phyloP scores from a whole-genome alignment of 1,139 yeast genomes.

The Suhomyces chickasaworum region DNA sequence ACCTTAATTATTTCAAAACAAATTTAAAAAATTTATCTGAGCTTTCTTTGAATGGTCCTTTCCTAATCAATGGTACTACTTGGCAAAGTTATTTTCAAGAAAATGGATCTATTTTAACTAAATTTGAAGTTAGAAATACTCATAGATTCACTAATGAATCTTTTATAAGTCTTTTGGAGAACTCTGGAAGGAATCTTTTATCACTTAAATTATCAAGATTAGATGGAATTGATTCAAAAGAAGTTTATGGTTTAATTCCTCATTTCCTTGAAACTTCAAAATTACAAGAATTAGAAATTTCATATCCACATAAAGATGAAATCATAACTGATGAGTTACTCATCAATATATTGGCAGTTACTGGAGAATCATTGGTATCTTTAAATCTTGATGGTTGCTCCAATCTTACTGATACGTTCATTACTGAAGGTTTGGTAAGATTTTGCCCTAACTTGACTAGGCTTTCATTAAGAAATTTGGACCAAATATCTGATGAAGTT shows the following conservation, averaged over 20 bases:
- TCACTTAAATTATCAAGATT: slow-evolving; percentile 57
- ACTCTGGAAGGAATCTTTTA: slow-evolving; percentile 59
- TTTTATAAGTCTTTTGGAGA: slow-evolving; percentile 60
- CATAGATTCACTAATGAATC: slow-evolving; percentile 78
- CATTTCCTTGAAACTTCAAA: slow-evolving; percentile 52
- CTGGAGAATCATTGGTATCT: slow-evolving; percentile 61
- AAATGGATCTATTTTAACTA: slow-evolving; percentile 30
- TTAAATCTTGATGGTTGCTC: slow-evolving; percentile 74
- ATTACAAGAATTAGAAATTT: slow-evolving; percentile 62
- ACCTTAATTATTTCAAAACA: slow-evolving; percentile 60
- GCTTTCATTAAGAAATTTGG: slow-evolving; percentile 56
- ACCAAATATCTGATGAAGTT: slow-evolving; percentile 68
- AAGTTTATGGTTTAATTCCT: slow-evolving; percentile 65
- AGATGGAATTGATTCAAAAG: slow-evolving; percentile 64
- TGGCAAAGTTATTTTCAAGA: slow-evolving; percentile 76
- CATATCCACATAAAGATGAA: slow-evolving; percentile 67
- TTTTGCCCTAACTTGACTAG: slow-evolving; percentile 57
- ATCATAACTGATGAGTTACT: slow-evolving; percentile 72
- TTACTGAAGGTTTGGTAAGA: slow-evolving; percentile 59
- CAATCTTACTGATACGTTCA: slow-evolving; percentile 63
- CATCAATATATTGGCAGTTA: slow-evolving; percentile 59
- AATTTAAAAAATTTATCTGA: slow-evolving; percentile 57
- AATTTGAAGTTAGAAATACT: slow-evolving; percentile 72
- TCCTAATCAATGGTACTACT: slow-evolving; percentile 67
- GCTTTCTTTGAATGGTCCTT: slow-evolving; percentile 80